Evolutionary conservation across 768 basidiomycete genomes (phyloP).

Genomic region (Austroboletus festivus): DNA sequence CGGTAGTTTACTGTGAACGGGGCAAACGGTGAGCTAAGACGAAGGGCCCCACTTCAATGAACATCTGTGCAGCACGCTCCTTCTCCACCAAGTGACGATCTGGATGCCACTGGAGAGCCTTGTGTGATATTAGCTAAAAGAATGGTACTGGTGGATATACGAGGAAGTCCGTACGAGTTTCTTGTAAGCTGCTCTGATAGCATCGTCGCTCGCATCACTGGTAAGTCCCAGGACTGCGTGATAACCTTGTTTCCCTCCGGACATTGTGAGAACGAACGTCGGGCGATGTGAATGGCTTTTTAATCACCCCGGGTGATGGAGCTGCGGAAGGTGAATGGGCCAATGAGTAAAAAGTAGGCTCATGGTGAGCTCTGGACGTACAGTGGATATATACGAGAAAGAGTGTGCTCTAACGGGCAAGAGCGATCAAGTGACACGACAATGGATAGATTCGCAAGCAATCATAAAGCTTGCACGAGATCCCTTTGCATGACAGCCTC

Average conservation of each 20-base stretch:
- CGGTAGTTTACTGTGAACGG: not conserved
- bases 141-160: slow-evolving; percentile 21
- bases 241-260: slow-evolving; percentile 25
- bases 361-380: slow-evolving; percentile 11
- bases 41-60: slow-evolving; percentile 49
- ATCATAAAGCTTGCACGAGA: slow-evolving; percentile 23
- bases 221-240: slow-evolving; percentile 46
- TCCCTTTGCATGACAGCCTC: slow-evolving; percentile 25
- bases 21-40: not conserved
- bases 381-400: slow-evolving; percentile 27
- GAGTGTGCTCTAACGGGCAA: slow-evolving; percentile 20
- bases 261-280: slow-evolving; percentile 25
- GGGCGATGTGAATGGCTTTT: slow-evolving; percentile 9
- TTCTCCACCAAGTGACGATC: slow-evolving; percentile 55
- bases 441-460: slow-evolving; percentile 22
- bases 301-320: slow-evolving; percentile 7
- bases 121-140: slow-evolving; percentile 14
- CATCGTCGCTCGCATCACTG: slow-evolving; percentile 45
- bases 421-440: slow-evolving; percentile 21
- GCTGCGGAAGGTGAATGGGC: slow-evolving; percentile 7
- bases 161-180: slow-evolving; percentile 44
- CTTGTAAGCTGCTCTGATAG: slow-evolving; percentile 60
- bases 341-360: slow-evolving; percentile 10
- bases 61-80: slow-evolving; percentile 51
- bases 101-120: slow-evolving; percentile 68